Evolutionary conservation across 106 monocot genomes (phyloP), one percentile per base, ranked within the genome.

Genomic region (Acanthochlamys bracteata): DNA sequence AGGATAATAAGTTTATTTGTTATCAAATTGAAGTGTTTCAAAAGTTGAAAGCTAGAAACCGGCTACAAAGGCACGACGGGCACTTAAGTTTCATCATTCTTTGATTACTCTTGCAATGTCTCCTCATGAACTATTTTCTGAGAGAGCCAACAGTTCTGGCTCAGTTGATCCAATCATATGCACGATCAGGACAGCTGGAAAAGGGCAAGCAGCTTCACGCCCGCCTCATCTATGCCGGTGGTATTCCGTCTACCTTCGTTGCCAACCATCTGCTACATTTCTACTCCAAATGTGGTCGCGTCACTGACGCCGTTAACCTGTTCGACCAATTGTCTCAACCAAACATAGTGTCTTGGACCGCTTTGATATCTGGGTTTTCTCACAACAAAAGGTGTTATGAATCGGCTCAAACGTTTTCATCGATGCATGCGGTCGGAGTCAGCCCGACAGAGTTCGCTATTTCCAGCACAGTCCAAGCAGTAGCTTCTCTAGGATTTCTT

Each of bases 251-350:
- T 53, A 59, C 69, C 40, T 76, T 84, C 76, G 39, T 79, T 69
- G 59, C 84, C 57, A 84, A 84, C 69, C 79, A 79, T 53, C 76
- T 84, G 62, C 41, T 84, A 57, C 75, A 49, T 20, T 76, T 84
- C 79, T 84, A 84, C 46, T 19, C 76, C 15, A 79, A 76, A 25
- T 76, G 84, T 68, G 79, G 72, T 15, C 67, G 73, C 27, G 20
- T 73, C 62, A 25, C 39, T 4, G 15, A 55, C 56, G 79, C 79
- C 45, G 1, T 25, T 65, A 7, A 14, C 41, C 21, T 79, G 24
- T 83, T 83, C 69, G 79, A 69, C 54, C 7, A 1, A 65, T 75
- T 83, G 75, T 72, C 71, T 15, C 69, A 62, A 3, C 25, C 55
- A 56, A 83, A 83, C 60, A 59, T 72, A 25, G 63, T 83, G 49